These are phyloP conservation scores for Polyporus tsugae DNA, from an alignment of 1,284 basidiomycete species.

Conservation along the genomic window DNA sequence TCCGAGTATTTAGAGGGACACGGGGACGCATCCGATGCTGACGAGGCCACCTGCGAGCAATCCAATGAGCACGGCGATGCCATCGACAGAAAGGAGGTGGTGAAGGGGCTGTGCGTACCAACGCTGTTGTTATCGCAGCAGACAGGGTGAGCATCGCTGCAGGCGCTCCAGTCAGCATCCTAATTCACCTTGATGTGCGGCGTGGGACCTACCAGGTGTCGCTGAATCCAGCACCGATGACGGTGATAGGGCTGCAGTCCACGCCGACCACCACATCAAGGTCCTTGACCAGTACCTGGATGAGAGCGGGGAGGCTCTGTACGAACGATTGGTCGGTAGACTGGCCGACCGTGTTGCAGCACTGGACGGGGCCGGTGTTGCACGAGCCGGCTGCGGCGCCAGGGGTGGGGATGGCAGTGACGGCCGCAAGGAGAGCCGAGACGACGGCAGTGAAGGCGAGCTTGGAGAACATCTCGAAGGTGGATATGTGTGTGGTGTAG, in stretches of 20 bases:
- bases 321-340: too few species aligned
- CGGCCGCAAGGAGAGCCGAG: constrained; percentile 29
- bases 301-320: constrained; percentile 28
- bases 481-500: constrained; percentile 10
- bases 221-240: constrained; percentile 33
- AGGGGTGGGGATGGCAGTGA: constrained; percentile 21
- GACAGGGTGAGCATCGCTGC: constrained; percentile 23
- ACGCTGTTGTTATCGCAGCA: constrained; percentile 18
- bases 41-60: constrained; percentile 28
- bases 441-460: constrained; percentile 25
- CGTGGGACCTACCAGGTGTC: constrained; percentile 43
- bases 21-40: constrained; percentile 36
- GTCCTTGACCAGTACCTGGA: constrained; percentile 32
- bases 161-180: neutral
- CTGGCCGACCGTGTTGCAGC: constrained; percentile 38
- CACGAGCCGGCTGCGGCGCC: constrained; percentile 25
- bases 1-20: constrained; percentile 27
- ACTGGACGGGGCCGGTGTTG: constrained; percentile 40
- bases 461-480: constrained; percentile 28
- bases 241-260: constrained; percentile 35
- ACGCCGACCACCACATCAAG: constrained; percentile 31
- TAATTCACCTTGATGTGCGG: constrained; percentile 39
- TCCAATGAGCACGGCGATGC: neutral
- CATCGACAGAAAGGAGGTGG: neutral
- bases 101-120: neutral